Evolutionary conservation across 1,139 yeast genomes (phyloP), one percentile per base, ranked within the genome.

Genomic region (Pichia sp.): DNA sequence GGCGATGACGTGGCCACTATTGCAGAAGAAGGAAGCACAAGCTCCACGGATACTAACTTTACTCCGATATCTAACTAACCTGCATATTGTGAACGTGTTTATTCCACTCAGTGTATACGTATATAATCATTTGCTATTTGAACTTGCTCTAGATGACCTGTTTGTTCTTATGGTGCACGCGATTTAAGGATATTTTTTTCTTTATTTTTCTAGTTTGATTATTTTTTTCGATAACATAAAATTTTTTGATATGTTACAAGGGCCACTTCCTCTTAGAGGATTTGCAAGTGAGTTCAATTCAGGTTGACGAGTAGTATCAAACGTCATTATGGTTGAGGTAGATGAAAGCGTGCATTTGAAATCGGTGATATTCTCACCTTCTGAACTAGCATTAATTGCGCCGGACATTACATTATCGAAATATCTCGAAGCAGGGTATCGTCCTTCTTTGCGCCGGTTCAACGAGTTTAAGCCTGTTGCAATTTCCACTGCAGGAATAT

Each of bases 351-450:
- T 58, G 3, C 52, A 53, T 5, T 43, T 58, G 9, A 57, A 73
- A 51, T 76, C 81, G 53, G 73, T 83, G 51, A 73, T 78, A 33
- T 89, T 91, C 67, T 85, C 95, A 4, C 93, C 96, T 1, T 87
- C 84, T 44, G 90, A 91, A 17, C 75, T 92, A 52, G 92, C 95
- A 1, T 76, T 95, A 54, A 79, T 92, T 46, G 91, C 95, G 8
- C 97, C 98, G 1, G 96, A 88, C 57, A 71, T 89, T 14, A 87
- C 92, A 5, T 75, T 92, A 51, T 86, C 87, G 65, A 80, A 96
- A 64, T 96, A 91, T 69, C 70, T 92, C 38, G 74, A 84, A 9
- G 73, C 83, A 33, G 93, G 92, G 1, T 70, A 85, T 36, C 84
- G 97, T 57, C 88, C 95, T 12, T 83, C 90, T 54, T 71, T 84